These are phyloP conservation scores for Zygnema cylindricum DNA, from an alignment of 139 green algal species.

Conservation along the genomic window DNA sequence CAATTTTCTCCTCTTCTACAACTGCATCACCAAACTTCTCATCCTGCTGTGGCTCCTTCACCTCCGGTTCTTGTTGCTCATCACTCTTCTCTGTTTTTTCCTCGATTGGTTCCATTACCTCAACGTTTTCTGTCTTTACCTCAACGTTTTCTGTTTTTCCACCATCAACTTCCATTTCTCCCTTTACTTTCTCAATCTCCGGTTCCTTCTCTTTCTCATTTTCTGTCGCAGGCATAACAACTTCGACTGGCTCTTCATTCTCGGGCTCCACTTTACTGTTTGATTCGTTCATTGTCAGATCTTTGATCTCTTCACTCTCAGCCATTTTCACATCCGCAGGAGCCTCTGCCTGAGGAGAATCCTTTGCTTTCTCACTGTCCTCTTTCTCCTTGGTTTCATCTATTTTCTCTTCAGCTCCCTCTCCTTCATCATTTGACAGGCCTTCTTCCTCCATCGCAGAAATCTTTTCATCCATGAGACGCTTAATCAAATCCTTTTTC, in stretches of 20 bases:
- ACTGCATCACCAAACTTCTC: background rate
- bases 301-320: no score
- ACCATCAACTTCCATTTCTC: background rate
- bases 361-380: conserved; percentile 3
- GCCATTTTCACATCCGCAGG: no score
- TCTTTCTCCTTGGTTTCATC: background rate
- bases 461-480: background rate
- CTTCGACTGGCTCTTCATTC: no score
- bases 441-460: background rate
- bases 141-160: background rate
- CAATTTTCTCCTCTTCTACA: background rate
- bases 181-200: background rate
- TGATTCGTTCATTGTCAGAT: no score
- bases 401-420: background rate
- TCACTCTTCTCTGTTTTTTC: background rate
- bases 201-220: background rate
- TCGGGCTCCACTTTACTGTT: no score
- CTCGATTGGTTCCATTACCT: background rate
- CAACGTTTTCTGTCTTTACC: background rate
- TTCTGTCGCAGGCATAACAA: no score
- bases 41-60: background rate
- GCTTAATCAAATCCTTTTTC: background rate
- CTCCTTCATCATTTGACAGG: background rate
- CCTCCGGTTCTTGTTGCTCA: background rate
- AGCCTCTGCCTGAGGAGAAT: no score